Evolutionary conservation across 1,284 basidiomycete genomes (phyloP).

Genomic region (Porogramme epimiltina): DNA sequence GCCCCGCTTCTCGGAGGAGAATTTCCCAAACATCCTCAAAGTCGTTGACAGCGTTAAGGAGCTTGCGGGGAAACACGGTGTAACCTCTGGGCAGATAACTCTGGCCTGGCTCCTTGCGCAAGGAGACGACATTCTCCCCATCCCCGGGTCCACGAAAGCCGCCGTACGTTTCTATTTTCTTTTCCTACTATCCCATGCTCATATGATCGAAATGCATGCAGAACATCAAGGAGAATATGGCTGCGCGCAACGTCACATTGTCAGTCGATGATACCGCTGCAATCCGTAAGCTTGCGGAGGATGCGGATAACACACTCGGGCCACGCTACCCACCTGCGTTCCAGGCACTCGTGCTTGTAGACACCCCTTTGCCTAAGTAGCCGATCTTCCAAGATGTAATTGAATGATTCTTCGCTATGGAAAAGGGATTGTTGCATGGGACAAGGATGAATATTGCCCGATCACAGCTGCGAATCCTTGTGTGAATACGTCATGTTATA

Average conservation of each 20-base stretch:
- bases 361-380: constrained; percentile 18
- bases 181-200: no score
- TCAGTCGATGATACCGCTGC: constrained; percentile 33
- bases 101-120: constrained; percentile 48
- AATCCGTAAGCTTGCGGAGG: constrained; percentile 34
- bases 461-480: no score
- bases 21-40: constrained; percentile 45
- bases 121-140: constrained; percentile 40
- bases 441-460: no score
- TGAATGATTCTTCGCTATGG: no score
- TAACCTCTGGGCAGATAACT: constrained; percentile 43
- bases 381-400: no score
- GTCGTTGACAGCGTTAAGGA: neutral
- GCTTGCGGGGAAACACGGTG: constrained; percentile 6
- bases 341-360: constrained; percentile 7
- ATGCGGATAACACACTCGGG: constrained; percentile 20
- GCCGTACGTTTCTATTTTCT: constrained; percentile 19
- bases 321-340: constrained; percentile 14
- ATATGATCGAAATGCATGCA: constrained; percentile 35
- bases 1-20: constrained; percentile 39
- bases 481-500: no score
- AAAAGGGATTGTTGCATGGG: no score
- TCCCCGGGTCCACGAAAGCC: constrained; percentile 37
- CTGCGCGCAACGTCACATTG: constrained; percentile 33
- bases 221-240: constrained; percentile 45